Evolutionary conservation across 768 basidiomycete species (phyloP).

Genomic region (Amanita thiersii): DNA sequence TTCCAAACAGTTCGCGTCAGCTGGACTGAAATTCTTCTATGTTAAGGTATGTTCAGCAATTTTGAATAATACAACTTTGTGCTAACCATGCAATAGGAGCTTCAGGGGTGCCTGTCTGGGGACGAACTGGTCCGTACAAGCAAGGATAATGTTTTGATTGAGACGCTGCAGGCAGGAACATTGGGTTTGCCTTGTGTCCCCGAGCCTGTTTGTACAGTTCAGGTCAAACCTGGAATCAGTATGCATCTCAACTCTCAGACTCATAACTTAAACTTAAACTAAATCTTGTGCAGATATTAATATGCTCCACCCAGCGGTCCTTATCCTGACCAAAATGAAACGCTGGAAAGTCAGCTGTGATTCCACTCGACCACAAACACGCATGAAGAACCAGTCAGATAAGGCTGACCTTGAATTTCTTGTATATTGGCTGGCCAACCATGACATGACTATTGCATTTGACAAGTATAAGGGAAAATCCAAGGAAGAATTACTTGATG

Average conservation of each 20-base stretch:
- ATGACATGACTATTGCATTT: slow-evolving; percentile 17
- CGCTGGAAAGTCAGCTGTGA: slow-evolving; percentile 17
- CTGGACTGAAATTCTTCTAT: slow-evolving; percentile 20
- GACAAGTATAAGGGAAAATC: slow-evolving; percentile 16
- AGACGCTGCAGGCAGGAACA: slow-evolving; percentile 15
- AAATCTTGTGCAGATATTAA: slow-evolving; percentile 10
- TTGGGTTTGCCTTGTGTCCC: slow-evolving; percentile 15
- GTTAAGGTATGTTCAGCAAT: slow-evolving; percentile 13
- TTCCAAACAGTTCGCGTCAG: slow-evolving; percentile 16
- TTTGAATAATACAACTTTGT: neutral
- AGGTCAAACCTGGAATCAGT: slow-evolving; percentile 11
- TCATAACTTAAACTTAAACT: neutral
- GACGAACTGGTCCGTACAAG: slow-evolving; percentile 13
- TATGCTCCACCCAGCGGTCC: slow-evolving; percentile 17
- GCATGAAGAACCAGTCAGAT: slow-evolving; percentile 14
- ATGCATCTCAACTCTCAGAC: slow-evolving; percentile 1
- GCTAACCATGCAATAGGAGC: slow-evolving; percentile 11
- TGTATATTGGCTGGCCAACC: slow-evolving; percentile 15
- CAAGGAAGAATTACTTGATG: slow-evolving; percentile 13
- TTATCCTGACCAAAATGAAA: slow-evolving; percentile 22
- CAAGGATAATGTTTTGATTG: slow-evolving; percentile 17
- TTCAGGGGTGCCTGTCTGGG: slow-evolving; percentile 11
- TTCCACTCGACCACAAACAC: slow-evolving; percentile 19
- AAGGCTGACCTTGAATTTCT: slow-evolving; percentile 16
- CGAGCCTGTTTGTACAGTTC: slow-evolving; percentile 10